These are phyloP conservation scores for Flaveria trinervia DNA, from an alignment of 129 eudicot species.

Conservation along the genomic window DNA sequence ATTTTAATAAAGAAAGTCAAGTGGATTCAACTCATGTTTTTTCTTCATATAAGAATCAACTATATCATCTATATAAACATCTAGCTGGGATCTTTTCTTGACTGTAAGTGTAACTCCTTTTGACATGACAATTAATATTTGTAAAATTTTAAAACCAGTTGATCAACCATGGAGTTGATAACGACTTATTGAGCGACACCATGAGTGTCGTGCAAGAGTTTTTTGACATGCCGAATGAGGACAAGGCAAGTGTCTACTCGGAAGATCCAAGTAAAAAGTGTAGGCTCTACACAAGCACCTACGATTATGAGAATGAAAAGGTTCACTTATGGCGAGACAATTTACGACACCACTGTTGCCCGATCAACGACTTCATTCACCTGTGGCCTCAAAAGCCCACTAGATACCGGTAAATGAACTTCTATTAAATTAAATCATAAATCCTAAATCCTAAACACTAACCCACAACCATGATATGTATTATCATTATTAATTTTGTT, in stretches of 20 bases:
- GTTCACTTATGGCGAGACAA: constrained; percentile 49
- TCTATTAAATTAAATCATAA: too few species aligned
- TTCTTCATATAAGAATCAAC: too few species aligned
- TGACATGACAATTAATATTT: neutral
- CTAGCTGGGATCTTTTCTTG: neutral
- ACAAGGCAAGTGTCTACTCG: constrained; percentile 37
- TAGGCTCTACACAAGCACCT: constrained; percentile 56
- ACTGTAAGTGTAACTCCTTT: neutral
- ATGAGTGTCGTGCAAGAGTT: constrained; percentile 51
- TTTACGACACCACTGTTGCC: constrained; percentile 59
- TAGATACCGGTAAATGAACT: constrained; percentile 45
- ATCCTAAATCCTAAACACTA: neutral
- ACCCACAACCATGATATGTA: neutral
- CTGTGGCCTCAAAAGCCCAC: constrained; percentile 63
- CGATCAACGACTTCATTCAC: constrained; percentile 48
- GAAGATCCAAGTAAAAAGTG: constrained; percentile 37
- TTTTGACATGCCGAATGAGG: constrained; percentile 50
- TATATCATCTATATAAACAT: neutral
- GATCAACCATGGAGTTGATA: constrained; percentile 61
- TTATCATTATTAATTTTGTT: too few species aligned
- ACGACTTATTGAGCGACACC: constrained; percentile 34
- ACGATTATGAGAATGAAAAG: constrained; percentile 36
- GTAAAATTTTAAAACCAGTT: constrained; percentile 38
- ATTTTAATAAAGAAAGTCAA: too few species aligned
- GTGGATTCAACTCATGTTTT: too few species aligned